Base-by-base conservation (phyloP, 192 early-diverging fungal species). In the Backusella tuberculispora region DNA sequence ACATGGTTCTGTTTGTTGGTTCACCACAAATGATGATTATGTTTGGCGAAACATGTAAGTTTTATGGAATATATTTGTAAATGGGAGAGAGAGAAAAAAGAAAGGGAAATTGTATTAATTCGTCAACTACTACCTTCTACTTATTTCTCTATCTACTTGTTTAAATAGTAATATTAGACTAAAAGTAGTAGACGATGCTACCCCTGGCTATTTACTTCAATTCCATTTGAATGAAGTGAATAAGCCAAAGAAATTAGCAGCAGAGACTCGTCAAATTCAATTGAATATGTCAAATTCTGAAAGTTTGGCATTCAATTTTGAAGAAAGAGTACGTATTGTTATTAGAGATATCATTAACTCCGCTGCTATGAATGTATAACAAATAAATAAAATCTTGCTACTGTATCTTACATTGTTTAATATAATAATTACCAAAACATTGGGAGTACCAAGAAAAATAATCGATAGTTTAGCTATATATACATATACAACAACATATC, bases 41-140 rank as follows among this genome's bases (percentile, higher is more conserved):
- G 38, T 43, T 26, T 74, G 73, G 73, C 66, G 65, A 74, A 46
- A 63, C 24, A 64, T 67, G 73, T 74, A 74, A 74, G 73, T 50
- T 29, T 12, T 5, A 19, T n/a, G n/a, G 46, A 40, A 5, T 21
- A 45, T 43, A 43, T 46, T 34, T 34, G 29, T 34, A 34, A 2
- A 34, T 34, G 29, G 2, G 29, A 34, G 29, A 34, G 29, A 34
- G 29, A 34, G 29, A 34, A 5, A 43, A 5, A 9, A 43, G 42
- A 43, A 9, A 43, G 5, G 6, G 42, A 29, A 21, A 14, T 8
- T 34, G 19, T 70, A 6, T 26, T 48, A 26, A 21, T 70, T 17
- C 17, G 8, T 17, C 17, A 24, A 17, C 4, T 8, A 34, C 6
- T n/a, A 24, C 45, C 26, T 4, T n/a, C 19, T 53, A 38, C 29